Base-by-base conservation (phyloP, 495 filamentous ascomycete species). In the Talaromyces nanjingensis region DNA sequence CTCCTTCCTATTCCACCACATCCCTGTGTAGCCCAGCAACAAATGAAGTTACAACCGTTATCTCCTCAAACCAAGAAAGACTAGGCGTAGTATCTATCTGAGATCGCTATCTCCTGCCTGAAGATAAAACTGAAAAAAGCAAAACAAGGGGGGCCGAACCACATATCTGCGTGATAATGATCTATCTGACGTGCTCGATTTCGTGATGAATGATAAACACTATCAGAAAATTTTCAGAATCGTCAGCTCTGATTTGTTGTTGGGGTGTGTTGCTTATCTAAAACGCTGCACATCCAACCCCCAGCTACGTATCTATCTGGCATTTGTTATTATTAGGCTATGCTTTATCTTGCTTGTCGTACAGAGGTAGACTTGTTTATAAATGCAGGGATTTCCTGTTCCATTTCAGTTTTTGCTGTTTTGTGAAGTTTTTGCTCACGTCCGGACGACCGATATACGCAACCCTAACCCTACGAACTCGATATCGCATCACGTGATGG, bases 101-200 rank as follows among this genome's bases (percentile, higher is more conserved):
- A 20, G 6, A 18, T 20, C 45, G 16, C 45, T 49, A 49, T 49
- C 45, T 49, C 45, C 45, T 42, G 37, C 14, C 27, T 27, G 37
- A 16, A 42, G 37, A 42, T 42, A 42, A 9, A 39, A 42, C 12
- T 16, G 6, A 16, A 42, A 42, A 42, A 42, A 42, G 37, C 37
- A 42, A 42, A 42, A 42, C 12, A 14, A 20, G 18, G 18, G 45
- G 45, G 11, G n/a, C 45, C 45, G 18, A 12, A 49, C 16, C 45
- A 20, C 16, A 18, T 8, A 18, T 20, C 45, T 49, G 45, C 45
- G 45, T 49, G 45, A 49, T 49, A 49, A 49, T 49, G 52, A 55
- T 55, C 22, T 29, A 29, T 25, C 24, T 55, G 52, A 55, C 52
- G 52, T 55, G 52, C 52, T 55, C 52, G 14, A 55, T 55, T 55